phyloP scores from a whole-genome alignment of 2,329 filamentous ascomycete genomes.

The Alternaria atra region DNA sequence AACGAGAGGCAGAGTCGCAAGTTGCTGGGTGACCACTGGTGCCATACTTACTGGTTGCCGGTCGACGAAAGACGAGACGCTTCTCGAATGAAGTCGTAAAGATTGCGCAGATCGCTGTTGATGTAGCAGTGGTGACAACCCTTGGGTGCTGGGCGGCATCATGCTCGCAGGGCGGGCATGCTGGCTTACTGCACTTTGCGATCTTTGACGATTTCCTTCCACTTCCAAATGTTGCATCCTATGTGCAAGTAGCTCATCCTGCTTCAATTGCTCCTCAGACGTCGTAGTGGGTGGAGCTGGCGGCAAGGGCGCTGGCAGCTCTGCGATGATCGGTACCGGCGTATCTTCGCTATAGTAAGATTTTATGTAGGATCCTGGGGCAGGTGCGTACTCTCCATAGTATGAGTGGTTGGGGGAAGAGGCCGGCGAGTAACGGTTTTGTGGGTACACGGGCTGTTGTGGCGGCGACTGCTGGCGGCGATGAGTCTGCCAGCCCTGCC shows the following conservation, averaged over 20 bases:
- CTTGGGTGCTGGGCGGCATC: slow-evolving; percentile 16
- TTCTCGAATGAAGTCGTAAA: slow-evolving; percentile 21
- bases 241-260: slow-evolving; percentile 43
- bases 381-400: slow-evolving; percentile 8
- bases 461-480: slow-evolving; percentile 17
- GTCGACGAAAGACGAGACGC: slow-evolving; percentile 13
- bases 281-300: slow-evolving; percentile 38
- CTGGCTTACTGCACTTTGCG: slow-evolving; percentile 30
- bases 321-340: slow-evolving; percentile 30
- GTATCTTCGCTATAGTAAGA: slow-evolving; percentile 30
- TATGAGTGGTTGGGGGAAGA: slow-evolving; percentile 9
- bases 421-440: slow-evolving; percentile 20
- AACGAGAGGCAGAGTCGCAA: not conserved
- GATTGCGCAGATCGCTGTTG: slow-evolving; percentile 25
- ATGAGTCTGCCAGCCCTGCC: slow-evolving; percentile 19
- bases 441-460: slow-evolving; percentile 5
- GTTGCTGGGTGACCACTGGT: not conserved
- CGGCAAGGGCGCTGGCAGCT: slow-evolving; percentile 42
- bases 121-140: slow-evolving; percentile 19
- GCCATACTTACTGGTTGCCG: not conserved
- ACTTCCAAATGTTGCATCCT: slow-evolving; percentile 42
- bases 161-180: slow-evolving; percentile 22
- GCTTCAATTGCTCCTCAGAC: slow-evolving; percentile 37
- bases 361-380: slow-evolving; percentile 23
- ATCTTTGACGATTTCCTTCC: slow-evolving; percentile 30